Base-by-base conservation (phyloP, 306 rosid genomes). In the Prinsepia uniflora region DNA sequence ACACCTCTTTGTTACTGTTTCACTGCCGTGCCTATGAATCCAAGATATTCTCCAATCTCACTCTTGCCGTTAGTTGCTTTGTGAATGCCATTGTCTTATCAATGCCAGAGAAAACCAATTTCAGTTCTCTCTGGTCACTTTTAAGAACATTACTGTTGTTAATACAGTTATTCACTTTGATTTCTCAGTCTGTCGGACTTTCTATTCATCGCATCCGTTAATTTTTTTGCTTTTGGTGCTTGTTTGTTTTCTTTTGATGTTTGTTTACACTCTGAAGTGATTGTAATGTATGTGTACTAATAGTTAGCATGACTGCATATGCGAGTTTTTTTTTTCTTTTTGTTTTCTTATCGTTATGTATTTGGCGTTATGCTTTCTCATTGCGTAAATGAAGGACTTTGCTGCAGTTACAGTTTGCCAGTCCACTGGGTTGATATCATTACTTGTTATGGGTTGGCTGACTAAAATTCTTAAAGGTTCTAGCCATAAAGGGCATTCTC, bases 401-500 rank as follows among this genome's bases (percentile, higher is more conserved):
- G 15, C 78, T 81, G 80, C 85, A 76, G 87, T 81, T 68, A 78
- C 48, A 75, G 78, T 75, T 78, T 69, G 75, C 76, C 66, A 69
- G 68, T 71, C 64, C 15, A 52, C 42, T 40, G 80, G 80, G 79
- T 7, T 13, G 61, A 60, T 73, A 81, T 79, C 19, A 74, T 68
- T 62, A 73, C 64, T 58, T 50, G 43, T 61, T 44, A 92, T 92
- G 98, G 88, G 88, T 78, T 89, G 98, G 98, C 77, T 90, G 75
- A 82, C 85, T 75, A 87, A 90, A 78, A 65, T 92, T 78, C 78
- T 90, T 60, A 90, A 85, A 78, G 96, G 96, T 62, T 76, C 88
- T 24, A 73, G 84, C 77, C 84, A 77, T 73, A 84, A 76, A 20
- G 87, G 94, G 17, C 77, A 78, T 24, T 75, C 84, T 80, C 82